These are phyloP conservation scores for Phoenix dactylifera DNA, from an alignment of 176 grass and related monocot genomes.

Conservation along the genomic window DNA sequence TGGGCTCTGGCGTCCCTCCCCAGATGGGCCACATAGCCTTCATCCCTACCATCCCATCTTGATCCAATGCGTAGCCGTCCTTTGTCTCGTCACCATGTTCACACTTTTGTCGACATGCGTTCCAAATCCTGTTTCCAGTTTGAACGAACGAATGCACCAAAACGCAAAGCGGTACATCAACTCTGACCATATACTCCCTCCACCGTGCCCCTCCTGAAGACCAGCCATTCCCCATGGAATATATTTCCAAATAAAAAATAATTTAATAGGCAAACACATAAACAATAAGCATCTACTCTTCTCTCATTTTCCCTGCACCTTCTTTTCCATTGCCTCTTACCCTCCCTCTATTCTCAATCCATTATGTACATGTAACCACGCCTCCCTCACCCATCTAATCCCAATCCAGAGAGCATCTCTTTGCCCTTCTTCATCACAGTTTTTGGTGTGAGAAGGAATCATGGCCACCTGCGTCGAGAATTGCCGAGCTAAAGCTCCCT, in stretches of 20 bases:
- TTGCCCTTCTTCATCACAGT: too few species aligned
- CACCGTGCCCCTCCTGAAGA: background rate
- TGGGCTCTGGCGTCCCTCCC: background rate
- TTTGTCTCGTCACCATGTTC: too few species aligned
- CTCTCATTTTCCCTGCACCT: too few species aligned
- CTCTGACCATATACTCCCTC: background rate
- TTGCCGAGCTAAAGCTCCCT: constrained; percentile 8
- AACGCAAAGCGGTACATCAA: background rate
- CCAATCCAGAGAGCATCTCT: too few species aligned
- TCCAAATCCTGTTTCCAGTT: too few species aligned
- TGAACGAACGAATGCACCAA: too few species aligned
- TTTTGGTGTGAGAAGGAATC: background rate
- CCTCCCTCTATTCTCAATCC: too few species aligned
- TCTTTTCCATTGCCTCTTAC: too few species aligned
- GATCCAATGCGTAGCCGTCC: too few species aligned
- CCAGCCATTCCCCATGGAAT: background rate
- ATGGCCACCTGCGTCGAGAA: constrained; percentile 85
- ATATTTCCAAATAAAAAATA: background rate
- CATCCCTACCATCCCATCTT: background rate
- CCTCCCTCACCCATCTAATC: too few species aligned
- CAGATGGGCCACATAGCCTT: background rate
- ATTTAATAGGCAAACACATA: background rate
- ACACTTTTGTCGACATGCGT: too few species aligned
- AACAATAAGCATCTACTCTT: background rate
- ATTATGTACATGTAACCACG: too few species aligned